Base-by-base conservation (phyloP, 2,329 filamentous ascomycete genomes). In the Penicillium digitatum region DNA sequence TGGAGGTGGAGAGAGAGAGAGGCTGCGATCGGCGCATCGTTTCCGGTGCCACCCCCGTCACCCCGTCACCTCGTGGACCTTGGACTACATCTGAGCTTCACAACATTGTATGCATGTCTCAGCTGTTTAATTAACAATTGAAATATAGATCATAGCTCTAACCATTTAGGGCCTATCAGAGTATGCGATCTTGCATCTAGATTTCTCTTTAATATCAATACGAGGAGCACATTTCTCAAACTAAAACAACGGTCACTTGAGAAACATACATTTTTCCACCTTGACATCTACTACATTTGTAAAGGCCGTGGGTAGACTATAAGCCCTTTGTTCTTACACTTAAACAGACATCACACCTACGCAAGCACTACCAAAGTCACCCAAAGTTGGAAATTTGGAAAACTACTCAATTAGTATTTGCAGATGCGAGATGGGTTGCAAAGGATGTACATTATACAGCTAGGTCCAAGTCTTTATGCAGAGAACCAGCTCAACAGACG, bases 11-110 rank as follows among this genome's bases (percentile, higher is more conserved):
- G 52, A 53, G 20, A 20, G 18, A 20, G 50, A 40, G 62, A 40
- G 22, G 22, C 38, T 40, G 39, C 22, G 39, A 63, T 63, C 60
- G 58, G 51, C 58, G 52, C 22, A 32, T 26, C 44, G 34, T 38
- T 42, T 38, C 52, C 48, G 52, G 51, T 48, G 53, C 14, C 39
- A 26, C 38, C 9, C n/a, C 34, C 34, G 34, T 35, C 34, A 37
- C 12, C 9, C 20, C 37, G 37, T 39, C 37, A 39, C 18, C 11
- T 39, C 54, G 52, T 48, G 12, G 42, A 5, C 42, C n/a, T n/a
- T n/a, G n/a, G n/a, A n/a, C n/a, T n/a, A n/a, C n/a, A n/a, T n/a
- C n/a, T n/a, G n/a, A n/a, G n/a, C n/a, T n/a, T n/a, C n/a, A n/a
- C n/a, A n/a, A n/a, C n/a, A n/a, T n/a, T n/a, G 26, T 27, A 27